Evolutionary conservation across 1,139 yeast genomes (phyloP).

Genomic region (Saccharomyces uvarum): DNA sequence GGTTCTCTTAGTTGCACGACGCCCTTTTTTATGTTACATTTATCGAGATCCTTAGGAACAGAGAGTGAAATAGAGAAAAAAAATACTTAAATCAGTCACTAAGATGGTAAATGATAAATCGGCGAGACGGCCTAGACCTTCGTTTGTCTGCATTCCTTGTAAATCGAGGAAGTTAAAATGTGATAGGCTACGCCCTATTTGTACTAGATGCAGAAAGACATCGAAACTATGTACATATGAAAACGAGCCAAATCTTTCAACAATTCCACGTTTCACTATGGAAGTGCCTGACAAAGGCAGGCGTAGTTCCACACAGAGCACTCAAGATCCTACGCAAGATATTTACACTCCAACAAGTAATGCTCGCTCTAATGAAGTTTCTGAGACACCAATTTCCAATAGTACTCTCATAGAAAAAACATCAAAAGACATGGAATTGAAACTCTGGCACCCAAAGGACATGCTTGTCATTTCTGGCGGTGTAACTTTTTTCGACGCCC

Average conservation of each 20-base stretch:
- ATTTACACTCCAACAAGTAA: not conserved
- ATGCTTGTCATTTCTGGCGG: conserved; percentile 13
- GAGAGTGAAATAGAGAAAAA: no score
- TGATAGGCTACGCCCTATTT: conserved; percentile 16
- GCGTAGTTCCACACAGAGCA: not conserved
- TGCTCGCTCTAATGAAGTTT: not conserved
- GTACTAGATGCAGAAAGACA: conserved; percentile 14
- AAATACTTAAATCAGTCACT: no score
- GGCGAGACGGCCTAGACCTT: conserved; percentile 6
- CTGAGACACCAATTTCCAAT: not conserved
- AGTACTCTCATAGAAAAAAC: not conserved
- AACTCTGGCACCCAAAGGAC: conserved; percentile 14
- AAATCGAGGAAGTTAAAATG: conserved; percentile 15
- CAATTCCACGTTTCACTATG: not conserved
- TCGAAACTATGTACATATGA: conserved; percentile 11
- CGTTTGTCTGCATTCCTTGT: conserved; percentile 15
- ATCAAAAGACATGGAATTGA: conserved; percentile 3
- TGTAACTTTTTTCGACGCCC: conserved; percentile 14
- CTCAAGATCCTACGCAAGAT: not conserved
- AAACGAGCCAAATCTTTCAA: conserved; percentile 1
- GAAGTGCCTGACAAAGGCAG: not conserved
- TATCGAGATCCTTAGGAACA: no score
- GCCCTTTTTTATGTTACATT: no score
- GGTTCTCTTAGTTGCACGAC: no score
- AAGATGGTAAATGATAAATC: not conserved